Base-by-base conservation (phyloP, 1,284 basidiomycete genomes). In the Trichosporon sp. region DNA sequence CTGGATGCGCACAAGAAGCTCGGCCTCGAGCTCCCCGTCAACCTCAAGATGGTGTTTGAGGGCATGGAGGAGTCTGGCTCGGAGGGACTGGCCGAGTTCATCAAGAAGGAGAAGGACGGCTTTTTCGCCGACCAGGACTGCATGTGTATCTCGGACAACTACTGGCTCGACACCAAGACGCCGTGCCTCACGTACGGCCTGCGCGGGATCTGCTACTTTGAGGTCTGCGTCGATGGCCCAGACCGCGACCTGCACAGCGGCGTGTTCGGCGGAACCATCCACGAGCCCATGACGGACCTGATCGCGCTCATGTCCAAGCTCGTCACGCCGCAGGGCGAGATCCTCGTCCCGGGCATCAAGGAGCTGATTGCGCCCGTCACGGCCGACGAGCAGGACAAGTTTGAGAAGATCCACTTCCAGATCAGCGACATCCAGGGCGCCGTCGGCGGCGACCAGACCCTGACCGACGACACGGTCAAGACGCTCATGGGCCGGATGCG, bases 51-150 rank as follows among this genome's bases (percentile, higher is more conserved):
- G 84, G 93, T 91, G 83, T 95, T 99, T 74, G 95, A 99, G 80
- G 94, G 95, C 8, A 99, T 99, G 96, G 95, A 99, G 81, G 95
- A 99, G 83, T 90, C 86, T 71, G 95, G 95, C 7, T 92, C 90
- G 52, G 92, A 94, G 73, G 94, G 94, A 6, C 85, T 99, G 11
- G 95, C 98, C 75, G 91, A 91, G 60, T 86, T 97, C 59, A 94
- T 99, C 71, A 82, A 85, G 68, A 84, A 83, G 58, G 93, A 98
- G 82, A 88, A 88, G 64, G 84, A 87, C 74, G 85, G 86, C 32
- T 97, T 89, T 86, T 96, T 99, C 79, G 85, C 88, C 57, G 92
- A 90, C 23, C 89, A 95, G 34, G 95, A 99, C 74, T 92, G 90
- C 70, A 90, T 96, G 68, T 99, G 95, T 83, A 98, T 99, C 73